Evolutionary conservation across 495 filamentous ascomycete species (phyloP), one percentile per base, ranked within the genome.

Genomic region (Daldinia caldariorum): DNA sequence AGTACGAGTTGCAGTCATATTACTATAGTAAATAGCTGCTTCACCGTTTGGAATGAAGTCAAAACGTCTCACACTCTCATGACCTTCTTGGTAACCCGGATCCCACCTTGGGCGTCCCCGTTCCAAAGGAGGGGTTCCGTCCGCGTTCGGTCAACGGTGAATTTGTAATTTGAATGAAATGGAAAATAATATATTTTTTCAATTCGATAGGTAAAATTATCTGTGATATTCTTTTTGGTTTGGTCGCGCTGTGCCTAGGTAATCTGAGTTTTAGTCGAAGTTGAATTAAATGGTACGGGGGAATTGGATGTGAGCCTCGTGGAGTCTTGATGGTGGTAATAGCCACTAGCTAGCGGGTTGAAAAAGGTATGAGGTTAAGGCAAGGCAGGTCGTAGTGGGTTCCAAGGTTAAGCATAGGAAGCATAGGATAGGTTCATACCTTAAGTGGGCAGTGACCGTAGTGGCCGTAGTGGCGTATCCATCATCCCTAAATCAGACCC

Each of bases 1-100:
- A 50, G 69, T 53, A 43, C 74, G 74, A 39, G 58, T 75, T 22
- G 74, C 63, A 58, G 74, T 70, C 74, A 77, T 77, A 55, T 56
- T 61, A 26, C 26, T 26, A 26, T 26, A 56, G 37, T 43, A 49
- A 56, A 45, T 37, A 39, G 32, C 45, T 67, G 54, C 54, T 59
- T 66, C 63, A 53, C 61, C 51, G 53, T 59, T 54, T 58, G 43
- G 32, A 61, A 61, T 72, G 54, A 72, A 58, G 64, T 72, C 64
- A 65, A 60, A 58, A 58, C 61, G 38, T 61, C 69, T 64, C 60
- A 60, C 55, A 37, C 64, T 65, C 51, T 72, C 70, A 72, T 72
- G 54, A 67, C 69, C 70, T 60, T 60, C 59, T 32, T 55, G 9
- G 31, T 1, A 32, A 31, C 50, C 26, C 31, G 31, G 57, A 62